Conservation (phyloP, 1,139 yeast species). For the Tardiomyces blankii region DNA sequence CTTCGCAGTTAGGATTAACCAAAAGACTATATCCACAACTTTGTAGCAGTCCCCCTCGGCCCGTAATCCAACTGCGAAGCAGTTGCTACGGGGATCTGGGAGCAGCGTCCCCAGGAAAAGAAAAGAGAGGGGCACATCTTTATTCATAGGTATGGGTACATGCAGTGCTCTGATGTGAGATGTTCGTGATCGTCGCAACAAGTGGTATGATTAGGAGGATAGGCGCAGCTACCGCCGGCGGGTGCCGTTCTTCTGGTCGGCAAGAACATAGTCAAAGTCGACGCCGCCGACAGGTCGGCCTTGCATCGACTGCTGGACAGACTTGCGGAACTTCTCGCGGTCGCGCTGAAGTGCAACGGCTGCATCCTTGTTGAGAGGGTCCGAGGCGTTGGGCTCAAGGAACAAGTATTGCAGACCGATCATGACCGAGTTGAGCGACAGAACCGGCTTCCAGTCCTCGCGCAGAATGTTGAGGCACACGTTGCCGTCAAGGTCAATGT, state of each 20-base stretch:
- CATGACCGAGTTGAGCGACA: constrained; percentile 68
- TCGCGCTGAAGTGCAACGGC: constrained; percentile 62
- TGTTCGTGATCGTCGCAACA: no score
- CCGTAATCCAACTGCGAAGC: no score
- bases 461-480: constrained; percentile 83
- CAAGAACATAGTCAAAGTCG: constrained; percentile 37
- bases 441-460: constrained; percentile 95
- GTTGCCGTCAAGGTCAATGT: constrained; percentile 82
- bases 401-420: constrained; percentile 81
- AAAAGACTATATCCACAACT: no score
- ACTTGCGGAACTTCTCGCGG: constrained; percentile 41
- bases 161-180: no score
- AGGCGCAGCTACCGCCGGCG: no score
- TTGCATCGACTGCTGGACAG: constrained; percentile 56
- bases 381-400: constrained; percentile 83
- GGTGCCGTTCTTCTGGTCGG: no score
- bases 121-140: neutral
- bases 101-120: no score
- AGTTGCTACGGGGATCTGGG: no score
- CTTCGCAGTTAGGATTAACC: no score
- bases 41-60: no score
- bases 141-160: no score
- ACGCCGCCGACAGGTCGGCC: constrained; percentile 57
- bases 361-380: constrained; percentile 84
- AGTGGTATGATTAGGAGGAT: no score